phyloP scores from a whole-genome alignment of 2,329 filamentous ascomycete species.

The Nannizzia gypsea region DNA sequence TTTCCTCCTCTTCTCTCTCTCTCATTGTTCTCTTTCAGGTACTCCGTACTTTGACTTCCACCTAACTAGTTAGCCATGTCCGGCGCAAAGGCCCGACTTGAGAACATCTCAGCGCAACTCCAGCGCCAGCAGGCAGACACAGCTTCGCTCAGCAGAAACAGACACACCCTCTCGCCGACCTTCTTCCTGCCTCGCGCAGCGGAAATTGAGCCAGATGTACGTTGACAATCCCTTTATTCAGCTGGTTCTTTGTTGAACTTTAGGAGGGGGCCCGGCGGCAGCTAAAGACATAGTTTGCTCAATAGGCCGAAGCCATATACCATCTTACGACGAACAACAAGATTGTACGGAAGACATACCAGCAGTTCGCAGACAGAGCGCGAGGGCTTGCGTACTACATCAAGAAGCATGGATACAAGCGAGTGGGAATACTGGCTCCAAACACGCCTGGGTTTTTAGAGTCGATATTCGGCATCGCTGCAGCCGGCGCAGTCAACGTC shows the following conservation, averaged over 20 bases:
- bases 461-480: constrained; percentile 74
- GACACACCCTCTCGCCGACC: constrained; percentile 63
- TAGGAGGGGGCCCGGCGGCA: too few species aligned
- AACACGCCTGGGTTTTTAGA: constrained; percentile 95
- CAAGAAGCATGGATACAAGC: constrained; percentile 57
- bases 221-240: constrained; percentile 13
- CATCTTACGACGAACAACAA: constrained; percentile 71
- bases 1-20: neutral
- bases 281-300: neutral
- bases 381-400: constrained; percentile 81
- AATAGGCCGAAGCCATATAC: constrained; percentile 63
- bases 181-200: constrained; percentile 78
- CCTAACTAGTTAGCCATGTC: constrained; percentile 18
- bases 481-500: constrained; percentile 67
- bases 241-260: too few species aligned
- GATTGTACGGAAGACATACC: constrained; percentile 63
- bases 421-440: constrained; percentile 74
- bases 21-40: too few species aligned
- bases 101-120: constrained; percentile 23
- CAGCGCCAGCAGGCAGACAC: constrained; percentile 18
- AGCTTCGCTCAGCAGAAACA: constrained; percentile 26
- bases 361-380: constrained; percentile 72
- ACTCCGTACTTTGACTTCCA: neutral
- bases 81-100: constrained; percentile 20
- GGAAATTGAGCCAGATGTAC: constrained; percentile 66